Conservation (phyloP, 1,284 basidiomycete species). For the Marasmius fiardii region DNA sequence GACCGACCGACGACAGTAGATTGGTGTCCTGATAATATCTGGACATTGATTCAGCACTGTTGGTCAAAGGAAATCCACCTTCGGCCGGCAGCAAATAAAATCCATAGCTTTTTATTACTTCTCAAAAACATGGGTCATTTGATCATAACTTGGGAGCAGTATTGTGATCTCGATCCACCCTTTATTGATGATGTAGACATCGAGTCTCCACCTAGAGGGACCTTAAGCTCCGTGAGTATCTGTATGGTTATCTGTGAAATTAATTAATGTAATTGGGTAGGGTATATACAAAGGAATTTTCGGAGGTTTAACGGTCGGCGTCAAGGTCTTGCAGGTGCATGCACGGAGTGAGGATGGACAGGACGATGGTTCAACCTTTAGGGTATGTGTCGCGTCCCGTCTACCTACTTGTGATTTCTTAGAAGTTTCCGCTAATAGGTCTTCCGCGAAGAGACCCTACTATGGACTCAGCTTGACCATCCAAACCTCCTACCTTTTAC, state of each 20-base stretch:
- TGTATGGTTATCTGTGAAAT: background rate
- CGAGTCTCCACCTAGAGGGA: background rate
- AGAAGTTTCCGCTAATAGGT: slow-evolving; percentile 1
- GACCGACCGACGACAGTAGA: background rate
- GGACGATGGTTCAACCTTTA: too few species aligned
- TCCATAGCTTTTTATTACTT: background rate
- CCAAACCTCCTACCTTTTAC: slow-evolving; percentile 14
- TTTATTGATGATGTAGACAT: too few species aligned
- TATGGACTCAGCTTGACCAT: slow-evolving; percentile 14
- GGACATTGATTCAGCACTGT: background rate
- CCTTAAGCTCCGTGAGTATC: background rate
- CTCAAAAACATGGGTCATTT: background rate
- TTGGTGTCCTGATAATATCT: background rate
- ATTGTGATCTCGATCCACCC: too few species aligned
- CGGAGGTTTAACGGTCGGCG: slow-evolving; percentile 1
- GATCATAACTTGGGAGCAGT: background rate
- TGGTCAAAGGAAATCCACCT: background rate
- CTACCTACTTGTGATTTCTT: too few species aligned
- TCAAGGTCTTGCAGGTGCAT: slow-evolving; percentile 13
- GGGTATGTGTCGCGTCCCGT: too few species aligned
- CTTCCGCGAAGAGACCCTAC: slow-evolving; percentile 12
- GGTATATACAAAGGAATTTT: slow-evolving; percentile 12
- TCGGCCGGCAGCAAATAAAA: background rate
- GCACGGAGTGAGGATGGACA: background rate
- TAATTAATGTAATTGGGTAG: background rate